Evolutionary conservation across 352 stramenopile genomes (phyloP), one percentile per base, ranked within the genome.

Genomic region (Thraustotheca clavata): DNA sequence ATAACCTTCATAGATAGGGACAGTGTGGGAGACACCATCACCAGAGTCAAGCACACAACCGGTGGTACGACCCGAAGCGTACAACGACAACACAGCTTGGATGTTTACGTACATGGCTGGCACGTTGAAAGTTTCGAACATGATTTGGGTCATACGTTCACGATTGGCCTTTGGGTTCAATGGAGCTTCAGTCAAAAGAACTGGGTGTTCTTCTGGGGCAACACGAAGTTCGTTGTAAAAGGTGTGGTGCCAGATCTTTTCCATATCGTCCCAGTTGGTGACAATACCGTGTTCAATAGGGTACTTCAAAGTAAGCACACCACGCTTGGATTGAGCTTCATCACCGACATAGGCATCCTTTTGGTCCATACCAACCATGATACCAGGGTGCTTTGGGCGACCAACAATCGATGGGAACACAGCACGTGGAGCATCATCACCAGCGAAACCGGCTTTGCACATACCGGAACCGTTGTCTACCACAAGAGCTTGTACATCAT

Each of bases 231-330:
- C 91, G 77, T 99, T 99, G 90, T 99, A 99, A 80, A 99, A 99
- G 67, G 95, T 99, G 89, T 99, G 96, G 76, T 99, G 87, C 97
- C 97, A 99, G 68, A 99, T 98, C 87, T 99, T 99, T 77, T 99
- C 96, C 96, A 99, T 99, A 77, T 98, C 95, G 76, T 99, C 95
- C 97, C 97, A 99, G 83, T 99, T 98, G 66, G 94, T 99, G 32
- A 99, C 96, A 68, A 99, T 99, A 62, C 96, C 97, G 79, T 99
- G 96, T 76, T 99, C 96, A 59, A 99, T 99, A 14, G 96, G 96
- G 73, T 99, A 99, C 74, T 97, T 89, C 70, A 97, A 71, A 32
- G 86, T 98, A 34, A 97, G 72, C 31, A 98, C 87, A 61, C 90
- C 89, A 68, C 91, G 87, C 81, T 97, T 97, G n/a, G 77, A 86